phyloP scores from a whole-genome alignment of 1,284 basidiomycete species.

The Pseudozyma sp. region DNA sequence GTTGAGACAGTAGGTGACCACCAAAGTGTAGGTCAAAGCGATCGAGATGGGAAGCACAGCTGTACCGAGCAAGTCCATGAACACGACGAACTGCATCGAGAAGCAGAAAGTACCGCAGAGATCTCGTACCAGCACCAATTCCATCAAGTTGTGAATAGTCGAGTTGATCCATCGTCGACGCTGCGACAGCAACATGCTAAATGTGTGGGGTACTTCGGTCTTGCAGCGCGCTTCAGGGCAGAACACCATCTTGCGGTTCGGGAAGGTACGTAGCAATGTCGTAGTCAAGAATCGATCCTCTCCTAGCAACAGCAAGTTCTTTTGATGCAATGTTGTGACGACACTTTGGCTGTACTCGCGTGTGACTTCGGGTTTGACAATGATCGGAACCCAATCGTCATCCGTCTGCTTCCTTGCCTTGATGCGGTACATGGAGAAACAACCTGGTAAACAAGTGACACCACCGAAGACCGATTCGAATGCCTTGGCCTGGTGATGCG shows the following conservation, averaged over 20 bases:
- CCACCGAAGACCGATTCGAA: conserved; percentile 99
- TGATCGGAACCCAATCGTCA: conserved; percentile 97
- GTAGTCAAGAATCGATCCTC: conserved; percentile 94
- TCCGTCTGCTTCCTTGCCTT: conserved; percentile 85
- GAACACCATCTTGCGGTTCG: conserved; percentile 96
- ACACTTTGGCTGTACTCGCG: conserved; percentile 95
- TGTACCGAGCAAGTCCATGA: conserved; percentile 97
- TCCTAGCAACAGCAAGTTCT: conserved; percentile 94
- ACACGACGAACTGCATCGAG: conserved; percentile 83
- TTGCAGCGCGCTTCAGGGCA: conserved; percentile 94
- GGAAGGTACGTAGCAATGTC: conserved; percentile 84
- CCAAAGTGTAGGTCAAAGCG: conserved; percentile 86
- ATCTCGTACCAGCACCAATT: conserved; percentile 94
- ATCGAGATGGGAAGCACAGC: conserved; percentile 96
- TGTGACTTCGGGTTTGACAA: conserved; percentile 96
- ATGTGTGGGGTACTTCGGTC: conserved; percentile 96
- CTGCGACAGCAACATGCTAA: conserved; percentile 91
- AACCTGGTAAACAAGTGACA: conserved; percentile 97
- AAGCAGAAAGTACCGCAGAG: conserved; percentile 78
- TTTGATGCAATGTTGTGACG: conserved; percentile 95
- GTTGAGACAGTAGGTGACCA: conserved; percentile 80
- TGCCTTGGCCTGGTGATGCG: conserved; percentile 96
- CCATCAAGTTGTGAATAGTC: conserved; percentile 99
- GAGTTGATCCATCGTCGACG: conserved; percentile 99
- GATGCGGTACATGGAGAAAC: conserved; percentile 99